A percentile compares a stretch with the other conserved stretches of the same genome.
Evolutionary conservation across 2,329 filamentous ascomycete species (phyloP).

Genomic region (Aspergillus neoniger): DNA sequence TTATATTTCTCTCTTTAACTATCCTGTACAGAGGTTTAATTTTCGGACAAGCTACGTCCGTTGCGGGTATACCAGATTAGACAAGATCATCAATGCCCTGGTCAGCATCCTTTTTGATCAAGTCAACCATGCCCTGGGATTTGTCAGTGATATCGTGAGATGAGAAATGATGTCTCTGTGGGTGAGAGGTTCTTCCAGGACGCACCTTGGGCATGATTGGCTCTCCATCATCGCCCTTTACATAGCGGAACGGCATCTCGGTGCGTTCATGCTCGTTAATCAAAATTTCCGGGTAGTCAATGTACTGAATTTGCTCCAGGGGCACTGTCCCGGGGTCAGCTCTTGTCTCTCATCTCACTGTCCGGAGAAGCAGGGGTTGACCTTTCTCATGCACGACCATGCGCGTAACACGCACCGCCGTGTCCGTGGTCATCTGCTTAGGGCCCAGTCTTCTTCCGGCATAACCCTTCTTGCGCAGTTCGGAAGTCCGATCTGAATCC

Average conservation of each 20-base stretch:
- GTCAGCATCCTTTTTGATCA: constrained; percentile 91
- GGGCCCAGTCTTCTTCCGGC: constrained; percentile 82
- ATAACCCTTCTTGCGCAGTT: constrained; percentile 91
- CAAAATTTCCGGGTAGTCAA: constrained; percentile 86
- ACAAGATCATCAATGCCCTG: constrained; percentile 87
- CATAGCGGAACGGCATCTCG: constrained; percentile 97
- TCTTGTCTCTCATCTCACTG: neutral
- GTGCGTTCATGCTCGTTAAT: constrained; percentile 92
- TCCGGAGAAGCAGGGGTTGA: constrained; percentile 37
- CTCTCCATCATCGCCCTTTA: constrained; percentile 70
- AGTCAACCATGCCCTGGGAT: constrained; percentile 83
- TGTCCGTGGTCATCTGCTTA: constrained; percentile 98
- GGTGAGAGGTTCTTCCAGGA: constrained; percentile 8
- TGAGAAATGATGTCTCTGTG: too few species aligned
- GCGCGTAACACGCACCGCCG: constrained; percentile 88
- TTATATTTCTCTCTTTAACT: too few species aligned
- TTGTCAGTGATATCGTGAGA: constrained; percentile 11
- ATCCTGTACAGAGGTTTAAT: too few species aligned
- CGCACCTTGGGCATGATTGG: constrained; percentile 89
- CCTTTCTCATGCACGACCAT: constrained; percentile 83
- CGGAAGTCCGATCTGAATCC: constrained; percentile 95
- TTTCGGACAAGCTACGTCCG: neutral
- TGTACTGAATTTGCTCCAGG: constrained; percentile 75
- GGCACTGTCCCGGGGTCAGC: constrained; percentile 57
- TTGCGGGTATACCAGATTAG: constrained; percentile 41